Evolutionary conservation across 345 rosid species (phyloP), one percentile per base, ranked within the genome.

Genomic region (Leavenworthia alabamica): DNA sequence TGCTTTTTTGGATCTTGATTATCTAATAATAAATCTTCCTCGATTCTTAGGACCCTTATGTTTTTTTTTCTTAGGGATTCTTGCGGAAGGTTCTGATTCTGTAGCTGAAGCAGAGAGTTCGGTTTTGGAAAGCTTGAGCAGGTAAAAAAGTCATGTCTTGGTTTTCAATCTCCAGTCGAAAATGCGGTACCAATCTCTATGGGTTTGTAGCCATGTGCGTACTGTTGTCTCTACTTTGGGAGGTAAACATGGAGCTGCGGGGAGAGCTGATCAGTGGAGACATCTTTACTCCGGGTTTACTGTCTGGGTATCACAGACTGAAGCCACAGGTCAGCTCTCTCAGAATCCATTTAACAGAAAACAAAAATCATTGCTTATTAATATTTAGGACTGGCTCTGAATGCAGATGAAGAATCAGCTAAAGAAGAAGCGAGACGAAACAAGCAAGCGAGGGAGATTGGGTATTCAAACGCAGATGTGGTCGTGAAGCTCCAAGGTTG

Each of bases 401-500:
- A 49, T 57, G 55, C 81, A 91, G 95, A 81, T 67, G 95, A 91
- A 63, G 76, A 75, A 66, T 78, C 88, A 22, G 92, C 93, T 7
- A 83, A 83, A 77, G 85, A 83, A 75, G 98, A 88, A 78, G 90
- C 85, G 0, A 78, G 75, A 74, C 72, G 65, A 70, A 80, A 64
- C 62, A 62, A 77, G 60, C 53, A 80, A 75, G 83, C 73, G 35
- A 73, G 87, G 23, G 75, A 37, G 50, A 19, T 75, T 24, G 92
- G 86, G 20, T 83, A 88, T 81, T 73, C 95, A 33, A 86, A 88
- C 44, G 95, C 96, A 12, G 98, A 88, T 23, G 93, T 84, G 22
- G 90, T 88, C 39, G 87, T 92, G 37, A 92, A 86, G 85, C 83
- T 91, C 67, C 88, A 82, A 62, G 89, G 98, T 35, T 86, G 96